Conservation (phyloP, 1,284 basidiomycete species). For the Trametes pubescens region DNA sequence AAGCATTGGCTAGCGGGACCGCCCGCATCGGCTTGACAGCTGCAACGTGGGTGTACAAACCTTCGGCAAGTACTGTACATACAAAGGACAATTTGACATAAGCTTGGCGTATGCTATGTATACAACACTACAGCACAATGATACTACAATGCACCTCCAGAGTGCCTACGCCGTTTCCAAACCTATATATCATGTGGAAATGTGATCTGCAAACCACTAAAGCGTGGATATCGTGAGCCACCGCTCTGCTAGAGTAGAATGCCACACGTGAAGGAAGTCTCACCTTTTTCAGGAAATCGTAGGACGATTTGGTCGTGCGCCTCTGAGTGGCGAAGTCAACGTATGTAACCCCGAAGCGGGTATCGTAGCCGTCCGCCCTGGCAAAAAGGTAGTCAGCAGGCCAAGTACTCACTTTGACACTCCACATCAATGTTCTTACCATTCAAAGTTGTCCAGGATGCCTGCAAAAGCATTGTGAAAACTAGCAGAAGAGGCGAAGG, state of each 20-base stretch:
- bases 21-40: not conserved
- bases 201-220: constrained; percentile 30
- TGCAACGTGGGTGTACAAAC: not conserved
- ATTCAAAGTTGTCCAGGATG: constrained; percentile 80
- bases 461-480: constrained; percentile 43
- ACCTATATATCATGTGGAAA: not conserved
- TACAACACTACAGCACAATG: too few relatives aligned
- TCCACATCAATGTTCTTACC: constrained; percentile 44
- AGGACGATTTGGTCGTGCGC: constrained; percentile 72
- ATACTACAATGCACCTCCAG: not conserved
- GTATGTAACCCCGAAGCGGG: constrained; percentile 71
- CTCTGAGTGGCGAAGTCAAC: constrained; percentile 75
- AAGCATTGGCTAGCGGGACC: not conserved
- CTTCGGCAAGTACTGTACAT: not conserved
- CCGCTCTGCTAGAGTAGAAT: not conserved
- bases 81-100: not conserved
- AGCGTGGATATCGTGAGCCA: not conserved
- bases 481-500: not conserved
- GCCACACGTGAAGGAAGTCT: not conserved
- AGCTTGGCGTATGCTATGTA: not conserved
- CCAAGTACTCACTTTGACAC: not conserved
- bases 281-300: constrained; percentile 56
- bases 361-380: constrained; percentile 68
- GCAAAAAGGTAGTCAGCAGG: not conserved
- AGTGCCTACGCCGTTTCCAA: not conserved